Evolutionary conservation across 352 stramenopile genomes (phyloP), one percentile per base, ranked within the genome.

Genomic region (Globisporangium middletonii): DNA sequence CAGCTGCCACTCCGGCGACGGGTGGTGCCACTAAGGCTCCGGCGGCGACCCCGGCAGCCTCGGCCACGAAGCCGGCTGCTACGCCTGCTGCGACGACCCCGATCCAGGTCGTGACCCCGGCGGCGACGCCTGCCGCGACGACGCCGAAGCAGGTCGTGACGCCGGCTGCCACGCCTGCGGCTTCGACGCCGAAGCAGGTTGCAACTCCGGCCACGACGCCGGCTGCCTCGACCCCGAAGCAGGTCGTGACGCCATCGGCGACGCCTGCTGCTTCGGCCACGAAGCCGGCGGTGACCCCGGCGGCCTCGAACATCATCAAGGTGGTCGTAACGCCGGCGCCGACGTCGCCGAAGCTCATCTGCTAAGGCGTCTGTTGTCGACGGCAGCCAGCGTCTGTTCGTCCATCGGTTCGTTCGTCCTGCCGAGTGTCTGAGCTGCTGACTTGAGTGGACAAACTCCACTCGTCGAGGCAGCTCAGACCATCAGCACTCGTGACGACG

Each of bases 271-370:
- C 59, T 18, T 46, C 41, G 41, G 18, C 41, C 15, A 46, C 50
- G 5, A 55, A 53, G 47, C 27, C 55, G 6, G 47, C 55, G 8
- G 9, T 26, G 12, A 56, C 55, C 23, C 50, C 47, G 13, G 48
- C 57, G 42, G 50, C 50, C 2, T 51, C 53, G 27, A 53, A 48
- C 45, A 59, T 59, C 55, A 62, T 62, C 38, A 62, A 62, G 55
- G 55, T 62, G 35, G 55, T 62, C 47, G 55, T 62, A 16, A 62
- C 55, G 35, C 55, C 55, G 19, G 51, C 59, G 45, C 59, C 59
- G 35, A 64, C 59, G 0, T 59, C 59, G 37, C 23, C 51, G 18
- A 64, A 64, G 59, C 59, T 64, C 37, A 26, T 64, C 44, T 64
- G 59, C 44, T 64, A 64, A 64, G 52, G 33, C 57, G 28, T 23